Evolutionary conservation across 139 green algal genomes (phyloP).

Genomic region (Chlorella sp.): DNA sequence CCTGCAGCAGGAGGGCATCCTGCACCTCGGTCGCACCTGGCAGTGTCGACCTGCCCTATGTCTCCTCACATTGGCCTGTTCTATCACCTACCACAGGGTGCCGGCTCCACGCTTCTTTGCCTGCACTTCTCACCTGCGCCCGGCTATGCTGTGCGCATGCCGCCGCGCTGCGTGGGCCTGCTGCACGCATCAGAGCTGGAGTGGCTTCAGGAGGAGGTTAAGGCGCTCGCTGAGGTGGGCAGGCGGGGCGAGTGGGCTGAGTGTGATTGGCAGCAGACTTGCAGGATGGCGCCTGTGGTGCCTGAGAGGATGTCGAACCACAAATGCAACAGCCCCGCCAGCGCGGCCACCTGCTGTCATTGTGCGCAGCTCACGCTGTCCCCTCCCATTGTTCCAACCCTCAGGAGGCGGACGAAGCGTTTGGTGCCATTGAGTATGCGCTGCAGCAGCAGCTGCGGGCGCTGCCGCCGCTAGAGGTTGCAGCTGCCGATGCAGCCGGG

Average conservation of each 20-base stretch:
- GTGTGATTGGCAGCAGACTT: not conserved
- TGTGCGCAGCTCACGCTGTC: not conserved
- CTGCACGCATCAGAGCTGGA: constrained; percentile 54
- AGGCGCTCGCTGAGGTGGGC: constrained; percentile 54
- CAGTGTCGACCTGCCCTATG: no score
- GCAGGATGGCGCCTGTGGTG: not conserved
- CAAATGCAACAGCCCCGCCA: not conserved
- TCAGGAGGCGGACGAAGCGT: constrained; percentile 68
- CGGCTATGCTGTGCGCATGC: constrained; percentile 62
- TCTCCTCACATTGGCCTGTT: no score
- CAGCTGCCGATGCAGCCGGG: not conserved
- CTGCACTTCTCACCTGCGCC: constrained; percentile 70
- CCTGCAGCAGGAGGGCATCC: no score
- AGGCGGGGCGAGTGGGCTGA: not conserved
- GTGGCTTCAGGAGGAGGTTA: constrained; percentile 66
- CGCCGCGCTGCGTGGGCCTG: constrained; percentile 52
- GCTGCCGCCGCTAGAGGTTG: not conserved
- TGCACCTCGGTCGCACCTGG: no score
- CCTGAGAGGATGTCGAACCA: no score
- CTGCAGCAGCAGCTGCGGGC: constrained; percentile 55
- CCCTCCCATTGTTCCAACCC: not conserved
- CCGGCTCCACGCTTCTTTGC: constrained; percentile 74
- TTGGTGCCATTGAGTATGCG: constrained; percentile 61
- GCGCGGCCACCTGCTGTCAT: no score
- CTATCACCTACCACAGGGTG: no score